Conservation (phyloP, 306 rosid species). For the Casuarina equisetifolia region DNA sequence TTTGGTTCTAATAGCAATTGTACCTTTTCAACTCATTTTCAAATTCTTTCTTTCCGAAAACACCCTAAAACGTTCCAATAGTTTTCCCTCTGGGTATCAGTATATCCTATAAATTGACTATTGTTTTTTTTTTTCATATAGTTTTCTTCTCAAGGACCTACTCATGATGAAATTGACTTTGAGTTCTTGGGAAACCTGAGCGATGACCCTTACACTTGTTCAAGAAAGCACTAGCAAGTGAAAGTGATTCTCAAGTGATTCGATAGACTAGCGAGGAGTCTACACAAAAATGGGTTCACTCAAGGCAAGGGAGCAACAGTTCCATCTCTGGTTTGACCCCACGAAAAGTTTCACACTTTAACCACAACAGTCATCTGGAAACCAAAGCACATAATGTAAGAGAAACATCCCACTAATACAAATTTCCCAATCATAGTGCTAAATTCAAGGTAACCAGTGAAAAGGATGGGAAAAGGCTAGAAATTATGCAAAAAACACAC, state of each 20-base stretch:
- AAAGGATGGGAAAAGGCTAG: no score
- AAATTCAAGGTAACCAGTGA: no score
- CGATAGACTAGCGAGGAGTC: no score
- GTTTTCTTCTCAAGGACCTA: constrained; percentile 74
- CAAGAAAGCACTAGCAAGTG: no score
- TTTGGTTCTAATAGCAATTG: not conserved
- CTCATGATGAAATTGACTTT: constrained; percentile 88
- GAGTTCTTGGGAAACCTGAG: constrained; percentile 84
- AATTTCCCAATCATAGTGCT: no score
- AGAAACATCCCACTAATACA: not conserved
- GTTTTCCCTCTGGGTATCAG: not conserved
- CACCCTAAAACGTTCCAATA: not conserved
- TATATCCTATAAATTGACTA: not conserved
- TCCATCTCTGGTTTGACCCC: constrained; percentile 88
- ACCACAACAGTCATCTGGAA: constrained; percentile 70
- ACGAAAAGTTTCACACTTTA: constrained; percentile 82
- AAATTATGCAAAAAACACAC: not conserved
- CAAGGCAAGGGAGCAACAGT: constrained; percentile 81
- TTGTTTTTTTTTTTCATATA: constrained; percentile 25
- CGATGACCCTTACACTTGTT: constrained; percentile 67
- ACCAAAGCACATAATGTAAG: constrained; percentile 76
- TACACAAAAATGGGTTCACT: constrained; percentile 74
- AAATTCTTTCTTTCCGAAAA: not conserved
- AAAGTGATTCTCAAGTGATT: no score
- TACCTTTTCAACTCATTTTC: not conserved